phyloP scores from a whole-genome alignment of 2,329 filamentous ascomycete species.

The Thyridium curvatum region DNA sequence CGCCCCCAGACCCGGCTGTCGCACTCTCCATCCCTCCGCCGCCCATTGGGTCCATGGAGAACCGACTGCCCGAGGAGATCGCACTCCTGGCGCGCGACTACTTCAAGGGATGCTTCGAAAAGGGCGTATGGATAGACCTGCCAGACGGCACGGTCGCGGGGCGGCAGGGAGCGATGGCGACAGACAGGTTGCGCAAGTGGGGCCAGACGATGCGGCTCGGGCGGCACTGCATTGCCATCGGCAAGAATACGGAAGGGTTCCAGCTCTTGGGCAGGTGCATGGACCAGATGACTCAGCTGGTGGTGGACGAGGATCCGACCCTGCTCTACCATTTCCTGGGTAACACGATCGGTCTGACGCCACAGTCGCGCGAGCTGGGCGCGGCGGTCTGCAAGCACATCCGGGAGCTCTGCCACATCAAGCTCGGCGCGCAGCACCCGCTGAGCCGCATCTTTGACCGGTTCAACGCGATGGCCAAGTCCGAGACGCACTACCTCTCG shows the following conservation, averaged over 20 bases:
- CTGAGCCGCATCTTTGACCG: slow-evolving; percentile 5
- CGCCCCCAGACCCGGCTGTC: slow-evolving; percentile 6
- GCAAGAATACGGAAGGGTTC: slow-evolving; percentile 11
- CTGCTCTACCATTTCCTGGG: slow-evolving; percentile 14
- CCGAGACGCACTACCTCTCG: slow-evolving; percentile 5
- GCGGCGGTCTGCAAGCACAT: slow-evolving; percentile 6
- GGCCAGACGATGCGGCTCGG: slow-evolving; percentile 11
- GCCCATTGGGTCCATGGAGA: slow-evolving; percentile 7
- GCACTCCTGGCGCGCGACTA: slow-evolving; percentile 13
- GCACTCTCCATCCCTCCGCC: slow-evolving; percentile 2
- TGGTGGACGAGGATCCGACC: slow-evolving; percentile 14
- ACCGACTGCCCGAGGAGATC: slow-evolving; percentile 12
- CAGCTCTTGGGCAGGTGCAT: slow-evolving; percentile 12
- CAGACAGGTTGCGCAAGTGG: slow-evolving; percentile 12
- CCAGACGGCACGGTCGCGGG: slow-evolving; percentile 3
- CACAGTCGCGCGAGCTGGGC: slow-evolving; percentile 3
- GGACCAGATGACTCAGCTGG: slow-evolving; percentile 13
- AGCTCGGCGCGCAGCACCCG: slow-evolving; percentile 8
- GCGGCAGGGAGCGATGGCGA: neutral
- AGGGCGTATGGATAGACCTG: slow-evolving; percentile 11
- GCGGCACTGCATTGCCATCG: slow-evolving; percentile 10
- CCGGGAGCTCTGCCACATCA: slow-evolving; percentile 5
- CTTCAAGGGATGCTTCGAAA: slow-evolving; percentile 12
- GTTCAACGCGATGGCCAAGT: slow-evolving; percentile 1
- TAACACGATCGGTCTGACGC: slow-evolving; percentile 7